Percentiles rank a stretch among this genome's conserved stretches.
Evolutionary conservation across 2,329 filamentous ascomycete genomes (phyloP).

Genomic region (Cryphonectria naterciae): DNA sequence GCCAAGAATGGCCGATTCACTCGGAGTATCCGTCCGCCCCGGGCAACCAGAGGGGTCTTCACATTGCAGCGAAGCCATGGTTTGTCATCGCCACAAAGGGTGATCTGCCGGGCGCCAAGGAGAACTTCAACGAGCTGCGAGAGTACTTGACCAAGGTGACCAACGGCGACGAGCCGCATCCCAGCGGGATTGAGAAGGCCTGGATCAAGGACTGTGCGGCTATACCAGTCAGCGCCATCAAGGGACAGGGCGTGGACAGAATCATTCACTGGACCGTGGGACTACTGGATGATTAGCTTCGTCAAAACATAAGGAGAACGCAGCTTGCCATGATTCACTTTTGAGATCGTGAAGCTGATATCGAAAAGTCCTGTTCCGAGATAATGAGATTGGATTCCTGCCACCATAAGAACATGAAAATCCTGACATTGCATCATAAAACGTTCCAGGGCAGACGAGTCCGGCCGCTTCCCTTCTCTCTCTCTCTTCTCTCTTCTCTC

Average conservation of each 20-base stretch:
- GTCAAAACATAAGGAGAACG: neutral
- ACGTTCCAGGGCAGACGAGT: slow-evolving; percentile 14
- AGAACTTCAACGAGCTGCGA: slow-evolving; percentile 73
- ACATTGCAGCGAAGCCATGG: slow-evolving; percentile 94
- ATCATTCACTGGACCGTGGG: slow-evolving; percentile 75
- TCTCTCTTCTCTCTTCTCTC: neutral
- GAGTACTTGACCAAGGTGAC: slow-evolving; percentile 72
- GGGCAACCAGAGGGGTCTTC: slow-evolving; percentile 49
- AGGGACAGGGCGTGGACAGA: slow-evolving; percentile 78
- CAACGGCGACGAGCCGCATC: slow-evolving; percentile 67
- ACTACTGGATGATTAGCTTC: slow-evolving; percentile 57
- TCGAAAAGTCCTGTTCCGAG: neutral
- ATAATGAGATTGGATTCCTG: neutral
- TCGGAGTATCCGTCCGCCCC: slow-evolving; percentile 37
- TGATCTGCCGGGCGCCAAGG: slow-evolving; percentile 76
- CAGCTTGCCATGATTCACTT: neutral
- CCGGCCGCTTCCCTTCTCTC: neutral
- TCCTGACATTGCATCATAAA: slow-evolving; percentile 10
- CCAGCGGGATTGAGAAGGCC: slow-evolving; percentile 64
- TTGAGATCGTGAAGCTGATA: neutral
- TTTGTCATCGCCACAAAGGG: slow-evolving; percentile 95
- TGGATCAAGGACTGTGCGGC: slow-evolving; percentile 68
- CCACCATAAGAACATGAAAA: slow-evolving; percentile 5
- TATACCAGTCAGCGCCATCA: slow-evolving; percentile 88
- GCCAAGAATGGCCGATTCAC: slow-evolving; percentile 36